phyloP scores from a whole-genome alignment of 345 rosid species.

The Populus deltoides region DNA sequence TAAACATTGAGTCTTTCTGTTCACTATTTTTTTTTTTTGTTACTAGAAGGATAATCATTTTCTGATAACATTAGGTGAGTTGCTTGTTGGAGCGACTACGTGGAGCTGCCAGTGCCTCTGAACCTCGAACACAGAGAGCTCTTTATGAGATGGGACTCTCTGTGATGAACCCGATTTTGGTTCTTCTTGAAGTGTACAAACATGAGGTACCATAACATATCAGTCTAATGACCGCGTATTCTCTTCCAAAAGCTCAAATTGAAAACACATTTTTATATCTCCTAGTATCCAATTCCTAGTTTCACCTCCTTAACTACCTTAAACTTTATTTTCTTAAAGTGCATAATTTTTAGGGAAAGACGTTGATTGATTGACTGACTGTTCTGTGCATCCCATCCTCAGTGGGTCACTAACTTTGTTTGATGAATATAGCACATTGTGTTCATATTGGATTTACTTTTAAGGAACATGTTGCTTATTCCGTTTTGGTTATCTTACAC shows the following conservation, averaged over 20 bases:
- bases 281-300: conserved; percentile 2
- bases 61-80: conserved; percentile 52
- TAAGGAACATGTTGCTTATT: conserved; percentile 4
- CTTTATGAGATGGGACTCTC: conserved; percentile 87
- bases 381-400: neutral
- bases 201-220: conserved; percentile 62
- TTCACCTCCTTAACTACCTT: conserved; percentile 1
- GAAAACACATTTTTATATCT: neutral
- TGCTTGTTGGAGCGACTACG: conserved; percentile 90
- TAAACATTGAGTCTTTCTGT: conserved; percentile 29
- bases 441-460: neutral
- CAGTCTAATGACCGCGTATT: neutral
- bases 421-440: neutral
- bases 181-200: conserved; percentile 89
- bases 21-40: conserved; percentile 2
- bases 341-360: neutral
- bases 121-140: conserved; percentile 90
- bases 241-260: neutral
- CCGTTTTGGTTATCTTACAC: neutral
- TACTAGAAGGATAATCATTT: conserved; percentile 5
- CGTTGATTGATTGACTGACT: neutral
- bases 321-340: neutral
- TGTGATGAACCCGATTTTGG: conserved; percentile 61
- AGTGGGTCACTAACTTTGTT: neutral
- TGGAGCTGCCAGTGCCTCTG: conserved; percentile 93